Base-by-base conservation (phyloP, 768 basidiomycete species). In the Ramaria sp. region DNA sequence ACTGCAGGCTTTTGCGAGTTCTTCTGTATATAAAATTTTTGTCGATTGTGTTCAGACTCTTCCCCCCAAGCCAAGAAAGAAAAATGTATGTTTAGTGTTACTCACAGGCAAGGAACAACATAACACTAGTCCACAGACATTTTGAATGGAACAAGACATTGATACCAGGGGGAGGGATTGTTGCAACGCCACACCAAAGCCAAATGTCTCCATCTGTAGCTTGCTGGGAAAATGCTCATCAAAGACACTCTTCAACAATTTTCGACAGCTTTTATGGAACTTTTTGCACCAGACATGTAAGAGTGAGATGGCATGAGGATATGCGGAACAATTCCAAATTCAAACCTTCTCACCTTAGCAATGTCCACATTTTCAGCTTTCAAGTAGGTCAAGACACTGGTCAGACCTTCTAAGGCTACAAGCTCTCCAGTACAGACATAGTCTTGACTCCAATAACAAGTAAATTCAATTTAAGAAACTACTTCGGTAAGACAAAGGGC, bases 141-240 rank as follows among this genome's bases (percentile, higher is more conserved):
- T 94, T 87, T 3, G 96, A 98, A 69, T 99, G 96, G 88, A 99
- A 99, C 3, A 96, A 96, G 1, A 99, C 96, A 62, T 98, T 96
- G 62, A 99, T 97, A 58, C 95, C 95, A 37, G 94, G 90, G 37
- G 95, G 77, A 39, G 91, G 92, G 56, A 94, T 94, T 18, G 92
- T 93, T 0, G 95, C 95, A 61, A 93, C 96, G 7, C 96, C 96
- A 62, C 96, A 88, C 61, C 98, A 95, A 50, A 99, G 82, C 62
- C 85, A 86, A 71, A 99, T 90, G 61, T 88, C 81, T 7, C 94
- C 95, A 56, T 92, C 86, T 20, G 77, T 73, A 62, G 80, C 77
- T 66, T 94, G 85, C 62, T 86, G 82, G 55, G 85, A 85, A 50
- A 81, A 71, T 3, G 92, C 88, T 53, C 80, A 78, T 55, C 81